Evolutionary conservation across 2,329 filamentous ascomycete species (phyloP).

Genomic region (Beauveria sp.): DNA sequence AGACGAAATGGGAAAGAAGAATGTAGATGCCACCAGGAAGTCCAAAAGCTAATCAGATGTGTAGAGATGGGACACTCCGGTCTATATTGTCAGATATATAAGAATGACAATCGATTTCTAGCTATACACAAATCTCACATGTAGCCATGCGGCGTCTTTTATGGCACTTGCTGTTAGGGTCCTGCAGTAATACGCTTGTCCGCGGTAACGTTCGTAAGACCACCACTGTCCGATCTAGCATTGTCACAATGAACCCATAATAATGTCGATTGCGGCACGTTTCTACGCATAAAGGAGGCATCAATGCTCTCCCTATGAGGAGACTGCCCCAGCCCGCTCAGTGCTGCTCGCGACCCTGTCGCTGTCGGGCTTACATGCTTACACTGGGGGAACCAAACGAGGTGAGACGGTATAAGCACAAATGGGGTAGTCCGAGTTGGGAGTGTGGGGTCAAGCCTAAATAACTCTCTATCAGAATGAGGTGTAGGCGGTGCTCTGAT

Average conservation of each 20-base stretch:
- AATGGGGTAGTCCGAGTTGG: background rate
- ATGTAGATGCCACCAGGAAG: background rate
- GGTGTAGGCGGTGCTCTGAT: background rate
- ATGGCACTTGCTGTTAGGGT: background rate
- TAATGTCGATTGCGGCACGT: background rate
- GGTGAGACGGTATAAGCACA: slow-evolving; percentile 12
- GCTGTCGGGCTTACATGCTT: slow-evolving; percentile 6
- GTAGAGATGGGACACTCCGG: background rate
- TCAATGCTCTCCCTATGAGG: slow-evolving; percentile 1
- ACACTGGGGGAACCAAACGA: background rate
- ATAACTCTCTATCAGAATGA: background rate
- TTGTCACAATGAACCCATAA: background rate
- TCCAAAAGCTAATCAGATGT: background rate
- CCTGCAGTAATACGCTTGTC: background rate
- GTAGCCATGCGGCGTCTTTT: slow-evolving; percentile 1
- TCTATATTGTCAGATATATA: background rate
- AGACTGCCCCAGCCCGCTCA: background rate
- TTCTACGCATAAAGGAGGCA: background rate
- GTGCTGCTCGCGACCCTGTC: background rate
- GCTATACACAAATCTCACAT: background rate
- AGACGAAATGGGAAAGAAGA: background rate
- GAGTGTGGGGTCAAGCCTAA: background rate
- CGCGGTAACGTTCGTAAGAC: background rate
- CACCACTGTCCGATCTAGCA: background rate
- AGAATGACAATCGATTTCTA: background rate